A percentile compares a stretch with the other conserved stretches of the same genome.
Conservation (phyloP, 345 rosid species). For the Rhodomyrtus tomentosa region DNA sequence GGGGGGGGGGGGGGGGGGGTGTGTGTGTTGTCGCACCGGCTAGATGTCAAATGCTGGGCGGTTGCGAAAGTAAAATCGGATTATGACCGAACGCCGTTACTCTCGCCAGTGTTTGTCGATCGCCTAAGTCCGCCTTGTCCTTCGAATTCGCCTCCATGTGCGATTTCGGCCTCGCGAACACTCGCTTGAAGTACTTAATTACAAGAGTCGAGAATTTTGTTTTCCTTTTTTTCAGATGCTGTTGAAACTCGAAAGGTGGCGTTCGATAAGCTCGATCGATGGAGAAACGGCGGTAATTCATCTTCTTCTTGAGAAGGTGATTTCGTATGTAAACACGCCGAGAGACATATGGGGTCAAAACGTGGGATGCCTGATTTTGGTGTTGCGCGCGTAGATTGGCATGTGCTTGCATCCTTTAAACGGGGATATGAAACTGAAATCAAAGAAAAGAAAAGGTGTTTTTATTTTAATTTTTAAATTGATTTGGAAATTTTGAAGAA, state of each 20-base stretch:
- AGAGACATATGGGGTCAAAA: background rate
- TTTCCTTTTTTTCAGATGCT: background rate
- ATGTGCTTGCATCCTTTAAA: background rate
- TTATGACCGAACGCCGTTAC: background rate
- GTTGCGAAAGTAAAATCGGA: background rate
- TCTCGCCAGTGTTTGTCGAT: background rate
- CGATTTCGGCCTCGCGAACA: background rate
- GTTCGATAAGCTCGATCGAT: background rate
- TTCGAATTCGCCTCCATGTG: background rate
- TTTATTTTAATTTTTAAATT: background rate
- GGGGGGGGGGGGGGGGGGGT: too few species aligned
- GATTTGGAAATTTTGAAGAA: background rate
- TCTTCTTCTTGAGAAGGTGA: background rate
- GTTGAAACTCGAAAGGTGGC: background rate
- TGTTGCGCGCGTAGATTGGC: background rate
- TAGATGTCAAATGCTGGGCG: background rate
- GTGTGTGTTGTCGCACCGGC: background rate
- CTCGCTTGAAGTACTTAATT: background rate
- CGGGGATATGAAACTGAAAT: background rate
- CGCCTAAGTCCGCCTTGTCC: background rate
- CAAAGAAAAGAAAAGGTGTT: background rate
- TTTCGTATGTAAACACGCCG: background rate
- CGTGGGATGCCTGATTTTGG: background rate
- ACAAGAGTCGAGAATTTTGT: background rate
- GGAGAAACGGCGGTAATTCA: background rate